Conservation (phyloP, 2,329 filamentous ascomycete genomes). For the Aspergillus flavus region DNA sequence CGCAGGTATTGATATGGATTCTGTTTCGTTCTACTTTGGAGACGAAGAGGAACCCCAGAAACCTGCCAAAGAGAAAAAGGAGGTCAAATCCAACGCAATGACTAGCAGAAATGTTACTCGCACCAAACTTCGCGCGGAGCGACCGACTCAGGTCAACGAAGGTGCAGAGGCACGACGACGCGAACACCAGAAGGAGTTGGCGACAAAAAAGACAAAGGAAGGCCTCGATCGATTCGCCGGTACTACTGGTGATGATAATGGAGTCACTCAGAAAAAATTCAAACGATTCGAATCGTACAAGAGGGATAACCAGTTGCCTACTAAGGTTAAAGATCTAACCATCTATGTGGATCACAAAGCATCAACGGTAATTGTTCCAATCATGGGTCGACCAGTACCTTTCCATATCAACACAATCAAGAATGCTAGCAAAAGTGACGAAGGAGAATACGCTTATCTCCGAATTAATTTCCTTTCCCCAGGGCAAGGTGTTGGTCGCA, state of each 20-base stretch:
- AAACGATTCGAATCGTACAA: slow-evolving; percentile 99
- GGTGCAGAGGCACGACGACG: slow-evolving; percentile 84
- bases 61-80: slow-evolving; percentile 80
- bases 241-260: slow-evolving; percentile 80
- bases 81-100: slow-evolving; percentile 78
- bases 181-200: slow-evolving; percentile 89
- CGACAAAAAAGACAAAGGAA: slow-evolving; percentile 84
- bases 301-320: slow-evolving; percentile 89
- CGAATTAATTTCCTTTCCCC: slow-evolving; percentile 97
- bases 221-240: slow-evolving; percentile 84
- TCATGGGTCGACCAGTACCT: slow-evolving; percentile 95
- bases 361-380: slow-evolving; percentile 85
- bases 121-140: slow-evolving; percentile 87
- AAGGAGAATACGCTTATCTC: slow-evolving; percentile 89
- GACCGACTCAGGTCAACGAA: slow-evolving; percentile 83
- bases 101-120: slow-evolving; percentile 95
- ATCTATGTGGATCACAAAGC: slow-evolving; percentile 92
- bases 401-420: slow-evolving; percentile 99
- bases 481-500: slow-evolving; percentile 93
- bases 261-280: slow-evolving; percentile 95
- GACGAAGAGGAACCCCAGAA: slow-evolving; percentile 84
- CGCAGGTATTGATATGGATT: slow-evolving; percentile 86
- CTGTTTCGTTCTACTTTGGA: slow-evolving; percentile 98
- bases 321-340: slow-evolving; percentile 78
- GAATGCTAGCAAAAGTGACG: slow-evolving; percentile 96